Conservation (phyloP, 306 rosid genomes). For the Fragaria nilgerrensis region DNA sequence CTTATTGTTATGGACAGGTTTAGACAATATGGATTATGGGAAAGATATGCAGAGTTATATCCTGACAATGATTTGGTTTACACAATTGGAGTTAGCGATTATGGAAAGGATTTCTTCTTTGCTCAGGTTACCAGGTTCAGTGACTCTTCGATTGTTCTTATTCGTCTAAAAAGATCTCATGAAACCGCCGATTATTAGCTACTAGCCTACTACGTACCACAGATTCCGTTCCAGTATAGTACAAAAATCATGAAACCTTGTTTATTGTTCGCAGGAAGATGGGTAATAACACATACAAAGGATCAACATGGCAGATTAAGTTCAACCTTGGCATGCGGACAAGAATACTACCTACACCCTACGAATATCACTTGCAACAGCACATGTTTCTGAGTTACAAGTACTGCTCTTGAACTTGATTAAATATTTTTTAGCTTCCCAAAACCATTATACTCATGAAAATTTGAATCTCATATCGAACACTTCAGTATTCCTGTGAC, state of each 20-base stretch:
- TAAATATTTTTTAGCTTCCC: neutral
- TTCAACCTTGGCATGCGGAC: constrained; percentile 26
- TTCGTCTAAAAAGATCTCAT: neutral
- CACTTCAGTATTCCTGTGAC: no score
- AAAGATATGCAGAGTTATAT: constrained; percentile 41
- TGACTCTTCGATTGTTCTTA: neutral
- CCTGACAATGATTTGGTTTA: constrained; percentile 40
- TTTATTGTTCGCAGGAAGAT: constrained; percentile 19
- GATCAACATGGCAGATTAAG: constrained; percentile 49
- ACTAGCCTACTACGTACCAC: neutral
- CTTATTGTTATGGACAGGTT: constrained; percentile 18
- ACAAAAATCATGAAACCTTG: neutral
- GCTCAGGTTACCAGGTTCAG: constrained; percentile 44
- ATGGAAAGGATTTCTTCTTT: constrained; percentile 39
- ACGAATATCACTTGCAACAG: constrained; percentile 44
- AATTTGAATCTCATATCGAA: neutral
- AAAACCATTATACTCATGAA: neutral
- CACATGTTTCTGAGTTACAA: constrained; percentile 36
- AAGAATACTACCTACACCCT: constrained; percentile 27
- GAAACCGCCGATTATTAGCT: neutral
- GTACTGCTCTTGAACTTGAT: constrained; percentile 22
- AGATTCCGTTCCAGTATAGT: neutral
- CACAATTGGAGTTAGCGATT: constrained; percentile 31
- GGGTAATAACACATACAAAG: constrained; percentile 30
- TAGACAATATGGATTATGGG: constrained; percentile 55